phyloP scores from a whole-genome alignment of 1,284 basidiomycete genomes.

The Irpex lacteus region DNA sequence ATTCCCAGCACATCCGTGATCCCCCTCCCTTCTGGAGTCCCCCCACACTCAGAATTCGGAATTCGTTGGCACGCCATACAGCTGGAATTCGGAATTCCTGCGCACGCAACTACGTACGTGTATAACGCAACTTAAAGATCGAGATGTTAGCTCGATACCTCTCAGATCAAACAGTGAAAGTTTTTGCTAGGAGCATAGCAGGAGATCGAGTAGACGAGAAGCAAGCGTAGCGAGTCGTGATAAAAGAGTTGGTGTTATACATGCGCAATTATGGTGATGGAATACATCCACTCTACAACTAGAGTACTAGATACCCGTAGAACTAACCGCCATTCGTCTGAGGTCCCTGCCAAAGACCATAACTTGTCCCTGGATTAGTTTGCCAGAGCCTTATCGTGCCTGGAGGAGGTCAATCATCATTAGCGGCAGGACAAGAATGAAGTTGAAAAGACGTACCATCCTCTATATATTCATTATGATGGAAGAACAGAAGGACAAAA shows the following conservation, averaged over 20 bases:
- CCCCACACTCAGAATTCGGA: no score
- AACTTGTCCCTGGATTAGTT: constrained; percentile 88
- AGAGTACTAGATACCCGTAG: constrained; percentile 15
- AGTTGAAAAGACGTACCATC: constrained; percentile 49
- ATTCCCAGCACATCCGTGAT: no score
- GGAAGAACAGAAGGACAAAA: constrained; percentile 13
- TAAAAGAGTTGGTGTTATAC: neutral
- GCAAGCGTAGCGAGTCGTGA: neutral
- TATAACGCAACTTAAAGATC: no score
- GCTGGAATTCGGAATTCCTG: no score
- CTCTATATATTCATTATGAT: constrained; percentile 47
- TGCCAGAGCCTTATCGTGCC: constrained; percentile 97
- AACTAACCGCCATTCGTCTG: constrained; percentile 45
- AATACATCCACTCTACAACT: constrained; percentile 3
- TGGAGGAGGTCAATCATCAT: constrained; percentile 24
- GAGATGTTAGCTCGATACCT: no score
- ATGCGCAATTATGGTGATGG: constrained; percentile 9
- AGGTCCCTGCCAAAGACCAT: constrained; percentile 88
- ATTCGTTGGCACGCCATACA: no score
- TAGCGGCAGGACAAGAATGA: neutral
- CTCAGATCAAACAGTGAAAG: no score
- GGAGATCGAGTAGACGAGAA: neutral
- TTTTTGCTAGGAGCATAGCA: no score
- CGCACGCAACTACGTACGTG: no score
- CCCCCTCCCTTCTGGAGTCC: no score